Evolutionary conservation across 768 basidiomycete genomes (phyloP).

Genomic region (Thelephora ganbajun): DNA sequence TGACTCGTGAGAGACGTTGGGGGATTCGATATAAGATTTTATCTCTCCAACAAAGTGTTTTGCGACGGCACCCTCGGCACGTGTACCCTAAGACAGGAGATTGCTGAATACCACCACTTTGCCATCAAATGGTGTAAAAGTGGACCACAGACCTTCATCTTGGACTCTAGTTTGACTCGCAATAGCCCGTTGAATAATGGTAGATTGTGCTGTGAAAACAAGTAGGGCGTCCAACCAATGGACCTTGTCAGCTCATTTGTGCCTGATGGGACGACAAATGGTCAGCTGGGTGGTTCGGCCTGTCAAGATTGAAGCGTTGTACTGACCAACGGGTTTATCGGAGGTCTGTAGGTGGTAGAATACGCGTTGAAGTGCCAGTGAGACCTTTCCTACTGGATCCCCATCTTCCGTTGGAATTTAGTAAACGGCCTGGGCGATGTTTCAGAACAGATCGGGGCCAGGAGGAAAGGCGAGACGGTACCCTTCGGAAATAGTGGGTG

Average conservation of each 20-base stretch:
- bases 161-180: too few species aligned
- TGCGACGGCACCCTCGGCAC: slow-evolving; percentile 89
- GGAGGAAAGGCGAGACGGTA: slow-evolving; percentile 15
- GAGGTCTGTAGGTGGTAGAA: slow-evolving; percentile 98
- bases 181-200: too few species aligned
- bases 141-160: too few species aligned
- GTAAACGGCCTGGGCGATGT: too few species aligned
- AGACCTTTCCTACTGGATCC: slow-evolving; percentile 80
- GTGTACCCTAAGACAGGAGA: too few species aligned
- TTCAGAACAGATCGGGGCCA: slow-evolving; percentile 1
- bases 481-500: slow-evolving; percentile 86
- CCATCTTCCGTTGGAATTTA: slow-evolving; percentile 93
- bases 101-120: too few species aligned
- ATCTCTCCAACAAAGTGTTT: slow-evolving; percentile 91
- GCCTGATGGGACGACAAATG: neutral
- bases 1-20: slow-evolving; percentile 91
- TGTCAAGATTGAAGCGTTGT: slow-evolving; percentile 34
- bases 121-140: neutral
- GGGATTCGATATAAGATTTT: too few species aligned
- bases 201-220: too few species aligned
- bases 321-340: too few species aligned
- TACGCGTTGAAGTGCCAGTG: too few species aligned
- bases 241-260: too few species aligned
- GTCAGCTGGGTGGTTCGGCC: neutral
- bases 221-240: slow-evolving; percentile 89